phyloP scores from a whole-genome alignment of 1,284 basidiomycete genomes.

The Afroboletus lepidellus region DNA sequence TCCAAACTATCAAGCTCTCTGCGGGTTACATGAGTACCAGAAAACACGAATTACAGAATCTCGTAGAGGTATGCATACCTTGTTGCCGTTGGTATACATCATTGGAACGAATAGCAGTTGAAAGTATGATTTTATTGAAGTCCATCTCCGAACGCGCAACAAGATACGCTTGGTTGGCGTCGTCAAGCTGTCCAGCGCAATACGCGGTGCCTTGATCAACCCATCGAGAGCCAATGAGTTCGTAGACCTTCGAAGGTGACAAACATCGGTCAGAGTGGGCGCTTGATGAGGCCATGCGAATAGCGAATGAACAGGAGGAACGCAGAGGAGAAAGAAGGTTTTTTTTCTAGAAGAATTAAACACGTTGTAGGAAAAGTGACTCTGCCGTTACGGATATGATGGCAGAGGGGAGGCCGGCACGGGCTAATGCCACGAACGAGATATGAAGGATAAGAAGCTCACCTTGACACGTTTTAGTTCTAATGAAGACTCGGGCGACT shows the following conservation, averaged over 20 bases:
- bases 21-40: conserved; percentile 15
- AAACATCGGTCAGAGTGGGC: conserved; percentile 31
- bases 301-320: conserved; percentile 22
- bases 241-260: conserved; percentile 72
- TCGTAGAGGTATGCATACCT: conserved; percentile 50
- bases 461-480: conserved; percentile 45
- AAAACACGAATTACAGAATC: conserved; percentile 1
- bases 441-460: conserved; percentile 29
- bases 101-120: conserved; percentile 72
- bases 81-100: conserved; percentile 93
- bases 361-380: conserved; percentile 29
- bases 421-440: conserved; percentile 12
- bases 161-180: conserved; percentile 76
- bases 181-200: conserved; percentile 85
- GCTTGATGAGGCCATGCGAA: conserved; percentile 36
- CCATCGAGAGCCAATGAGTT: conserved; percentile 87
- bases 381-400: conserved; percentile 18
- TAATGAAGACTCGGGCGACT: conserved; percentile 35
- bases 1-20: conserved; percentile 99
- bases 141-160: conserved; percentile 81
- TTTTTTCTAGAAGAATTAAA: conserved; percentile 10
- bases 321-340: conserved; percentile 14
- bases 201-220: conserved; percentile 92
- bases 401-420: conserved; percentile 14
- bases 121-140: conserved; percentile 67